Percentiles rank a stretch among this genome's conserved stretches.
Evolutionary conservation across 2,329 filamentous ascomycete species (phyloP).

Genomic region (Sporothrix luriei): DNA sequence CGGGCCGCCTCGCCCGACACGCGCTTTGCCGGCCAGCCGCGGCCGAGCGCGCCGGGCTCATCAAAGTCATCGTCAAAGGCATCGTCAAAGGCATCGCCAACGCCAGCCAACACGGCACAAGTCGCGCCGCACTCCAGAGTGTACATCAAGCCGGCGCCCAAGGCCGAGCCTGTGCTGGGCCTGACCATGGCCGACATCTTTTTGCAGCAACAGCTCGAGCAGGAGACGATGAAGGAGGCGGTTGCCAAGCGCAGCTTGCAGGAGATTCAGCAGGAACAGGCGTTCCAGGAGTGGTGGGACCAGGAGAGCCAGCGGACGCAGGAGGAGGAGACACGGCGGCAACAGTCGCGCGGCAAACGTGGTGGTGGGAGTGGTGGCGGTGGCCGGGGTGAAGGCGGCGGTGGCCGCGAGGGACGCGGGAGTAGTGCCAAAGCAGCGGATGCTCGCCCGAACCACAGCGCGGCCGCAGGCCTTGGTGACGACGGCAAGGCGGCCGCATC

Average conservation of each 20-base stretch:
- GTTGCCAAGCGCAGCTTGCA: conserved; percentile 84
- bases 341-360: conserved; percentile 48
- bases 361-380: conserved; percentile 38
- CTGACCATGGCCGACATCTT: conserved; percentile 87
- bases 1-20: conserved; percentile 65
- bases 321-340: conserved; percentile 58
- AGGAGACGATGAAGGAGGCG: conserved; percentile 78
- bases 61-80: too few relatives aligned
- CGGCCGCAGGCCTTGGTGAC: background rate
- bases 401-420: conserved; percentile 30
- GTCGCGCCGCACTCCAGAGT: conserved; percentile 63
- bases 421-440: conserved; percentile 23
- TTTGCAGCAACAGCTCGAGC: conserved; percentile 80
- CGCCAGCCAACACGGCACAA: conserved; percentile 39
- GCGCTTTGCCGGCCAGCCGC: conserved; percentile 61
- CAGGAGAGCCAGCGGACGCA: conserved; percentile 74
- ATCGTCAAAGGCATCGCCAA: too few relatives aligned
- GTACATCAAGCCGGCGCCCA: conserved; percentile 60
- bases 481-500: background rate
- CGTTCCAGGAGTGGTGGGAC: conserved; percentile 97
- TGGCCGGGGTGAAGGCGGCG: conserved; percentile 9
- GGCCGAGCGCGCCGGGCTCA: conserved; percentile 39
- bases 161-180: conserved; percentile 61
- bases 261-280: conserved; percentile 95
- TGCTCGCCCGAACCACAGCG: background rate